Base-by-base conservation (phyloP, 2,329 filamentous ascomycete species). In the Fonsecaea monophora region DNA sequence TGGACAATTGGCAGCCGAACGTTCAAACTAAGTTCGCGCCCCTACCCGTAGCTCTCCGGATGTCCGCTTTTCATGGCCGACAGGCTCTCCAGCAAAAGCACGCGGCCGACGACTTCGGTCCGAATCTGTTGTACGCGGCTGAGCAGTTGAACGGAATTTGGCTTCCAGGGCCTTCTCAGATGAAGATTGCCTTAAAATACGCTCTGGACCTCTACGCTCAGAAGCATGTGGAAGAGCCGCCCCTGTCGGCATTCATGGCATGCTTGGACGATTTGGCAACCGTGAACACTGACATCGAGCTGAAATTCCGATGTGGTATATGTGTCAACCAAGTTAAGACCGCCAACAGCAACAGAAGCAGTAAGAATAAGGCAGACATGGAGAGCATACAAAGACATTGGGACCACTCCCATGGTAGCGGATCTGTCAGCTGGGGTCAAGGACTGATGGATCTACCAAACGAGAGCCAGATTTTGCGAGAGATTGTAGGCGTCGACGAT, bases 1-100 rank as follows among this genome's bases (percentile, higher is more conserved):
- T 65, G 32, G 71, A 69, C 18, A 42, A 66, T 13, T 78, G 76
- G 76, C 68, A 77, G 60, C 73, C 73, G 4, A 65, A 73, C 25
- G 69, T 70, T 21, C 55, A 56, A 34, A 56, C 61, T 8, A 60
- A 70, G 4, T 74, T 72, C 55, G 25, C 68, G 2, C n/a, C 53
- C n/a, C 15, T 66, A 15, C 42, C 54, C 50, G 53, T 30, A 25
- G 42, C 48, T n/a, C 45, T 54, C 10, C 59, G 58, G 4, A 50
- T 62, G 18, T 74, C 73, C 25, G 68, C 70, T 2, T 75, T 75
- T 60, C 68, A 69, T 35, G 69, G 65, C 3, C 68, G 72, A 7
- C 45, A 37, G 34, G 68, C 63, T 9, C 59, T 50, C 6, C 35
- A 45, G 5, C 57, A 53, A 37, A 62, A 62, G n/a, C 54, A 64